Conservation (phyloP, 805 yeast species). For the Monosporozyma aquatica region DNA sequence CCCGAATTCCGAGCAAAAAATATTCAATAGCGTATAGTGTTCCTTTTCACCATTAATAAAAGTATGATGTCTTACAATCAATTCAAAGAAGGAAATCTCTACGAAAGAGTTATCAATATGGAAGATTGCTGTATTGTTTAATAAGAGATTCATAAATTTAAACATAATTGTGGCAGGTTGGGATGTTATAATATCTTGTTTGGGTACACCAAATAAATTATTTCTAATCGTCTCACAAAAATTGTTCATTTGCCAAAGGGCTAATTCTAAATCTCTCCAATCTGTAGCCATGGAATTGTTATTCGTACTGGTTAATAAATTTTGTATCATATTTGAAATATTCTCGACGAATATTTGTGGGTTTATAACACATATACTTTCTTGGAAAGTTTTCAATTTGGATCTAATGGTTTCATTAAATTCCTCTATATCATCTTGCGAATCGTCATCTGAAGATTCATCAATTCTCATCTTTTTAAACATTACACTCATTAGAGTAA, state of each 20-base stretch:
- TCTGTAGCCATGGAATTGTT: slow-evolving; percentile 27
- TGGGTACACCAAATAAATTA: slow-evolving; percentile 62
- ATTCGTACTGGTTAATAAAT: slow-evolving; percentile 23
- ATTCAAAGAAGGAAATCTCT: slow-evolving; percentile 74
- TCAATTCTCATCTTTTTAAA: slow-evolving; percentile 75
- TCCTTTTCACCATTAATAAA: slow-evolving; percentile 36
- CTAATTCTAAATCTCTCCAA: slow-evolving; percentile 84
- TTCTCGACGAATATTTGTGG: slow-evolving; percentile 54
- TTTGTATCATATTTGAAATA: slow-evolving; percentile 47
- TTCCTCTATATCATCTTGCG: slow-evolving; percentile 66
- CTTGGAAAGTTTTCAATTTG: slow-evolving; percentile 72
- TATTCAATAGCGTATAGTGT: slow-evolving; percentile 56
- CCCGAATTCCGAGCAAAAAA: slow-evolving; percentile 75
- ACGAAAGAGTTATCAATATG: slow-evolving; percentile 69
- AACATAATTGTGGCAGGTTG: slow-evolving; percentile 47
- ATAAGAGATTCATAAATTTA: slow-evolving; percentile 23
- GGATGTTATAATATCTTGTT: slow-evolving; percentile 54
- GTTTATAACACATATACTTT: slow-evolving; percentile 56
- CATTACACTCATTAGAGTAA: slow-evolving; percentile 56
- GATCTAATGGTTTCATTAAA: slow-evolving; percentile 65
- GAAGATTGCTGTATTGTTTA: slow-evolving; percentile 29
- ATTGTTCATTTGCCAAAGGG: slow-evolving; percentile 70
- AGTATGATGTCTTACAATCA: slow-evolving; percentile 68
- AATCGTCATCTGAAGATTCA: slow-evolving; percentile 62
- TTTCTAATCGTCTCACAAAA: slow-evolving; percentile 73